Percentiles rank a stretch among this genome's conserved stretches.
Conservation (phyloP, 2,329 filamentous ascomycete species). For the Diaporthe eres region DNA sequence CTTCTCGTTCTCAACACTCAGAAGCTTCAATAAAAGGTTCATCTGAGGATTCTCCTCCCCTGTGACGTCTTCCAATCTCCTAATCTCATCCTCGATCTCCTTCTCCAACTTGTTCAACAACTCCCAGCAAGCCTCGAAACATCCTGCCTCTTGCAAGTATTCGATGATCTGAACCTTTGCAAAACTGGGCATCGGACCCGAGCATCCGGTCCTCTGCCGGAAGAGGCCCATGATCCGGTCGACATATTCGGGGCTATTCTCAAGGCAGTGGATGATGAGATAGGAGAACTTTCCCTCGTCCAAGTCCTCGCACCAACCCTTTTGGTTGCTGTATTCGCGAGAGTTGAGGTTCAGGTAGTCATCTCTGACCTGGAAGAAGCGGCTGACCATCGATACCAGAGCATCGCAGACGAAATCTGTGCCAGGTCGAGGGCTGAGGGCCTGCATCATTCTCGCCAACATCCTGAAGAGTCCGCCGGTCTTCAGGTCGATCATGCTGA, state of each 20-base stretch:
- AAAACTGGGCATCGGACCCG: neutral
- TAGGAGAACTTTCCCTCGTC: conserved; percentile 26
- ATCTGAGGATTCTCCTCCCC: conserved; percentile 17
- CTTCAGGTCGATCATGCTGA: conserved; percentile 46
- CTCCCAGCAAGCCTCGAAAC: conserved; percentile 21
- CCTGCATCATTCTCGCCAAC: conserved; percentile 19
- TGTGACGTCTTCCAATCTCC: neutral
- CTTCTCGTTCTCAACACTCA: neutral
- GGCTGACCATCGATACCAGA: conserved; percentile 4
- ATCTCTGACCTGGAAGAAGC: conserved; percentile 25
- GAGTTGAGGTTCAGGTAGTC: conserved; percentile 29
- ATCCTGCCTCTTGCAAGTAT: neutral
- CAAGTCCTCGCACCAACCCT: conserved; percentile 25
- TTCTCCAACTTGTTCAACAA: neutral
- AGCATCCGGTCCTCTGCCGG: conserved; percentile 3
- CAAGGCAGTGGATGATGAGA: conserved; percentile 7
- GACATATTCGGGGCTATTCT: neutral
- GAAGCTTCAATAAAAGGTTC: conserved; percentile 13
- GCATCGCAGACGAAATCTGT: conserved; percentile 1
- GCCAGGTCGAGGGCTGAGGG: neutral
- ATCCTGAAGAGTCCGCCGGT: conserved; percentile 23
- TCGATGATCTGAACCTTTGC: conserved; percentile 13
- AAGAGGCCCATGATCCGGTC: conserved; percentile 25
- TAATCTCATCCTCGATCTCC: neutral
- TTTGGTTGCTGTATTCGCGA: neutral